Base-by-base conservation (phyloP, 306 rosid species). In the Pyrus pyrifolia region DNA sequence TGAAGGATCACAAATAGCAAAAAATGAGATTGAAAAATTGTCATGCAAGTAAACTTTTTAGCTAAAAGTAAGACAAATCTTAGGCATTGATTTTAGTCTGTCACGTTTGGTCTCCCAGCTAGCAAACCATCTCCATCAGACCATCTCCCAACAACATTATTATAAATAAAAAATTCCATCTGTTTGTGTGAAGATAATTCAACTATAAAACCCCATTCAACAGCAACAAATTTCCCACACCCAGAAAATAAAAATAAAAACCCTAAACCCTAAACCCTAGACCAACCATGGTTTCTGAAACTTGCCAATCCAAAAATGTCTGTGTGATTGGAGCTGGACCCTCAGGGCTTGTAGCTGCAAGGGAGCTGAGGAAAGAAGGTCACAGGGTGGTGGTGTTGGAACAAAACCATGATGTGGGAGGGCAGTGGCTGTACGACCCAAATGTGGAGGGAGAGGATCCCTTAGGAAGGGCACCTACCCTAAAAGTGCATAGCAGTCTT, bases 261-360 rank as follows among this genome's bases (percentile, higher is more conserved):
- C n/a, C 42, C 46, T 31, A 5, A 25, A 60, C 33, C 11, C 4
- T 1, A 4, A 27, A 27, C 4, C 33, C 67, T 11, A 61, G 8
- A 64, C 68, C 68, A 18, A 22, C 72, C 64, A 93, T 91, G 97
- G 93, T 90, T 58, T 90, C 89, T 4, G 90, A 86, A 80, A 82
- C 68, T 30, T 38, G 57, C 70, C 83, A 79, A 64, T 70, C 81
- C 13, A 95, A 88, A 83, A 82, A 72, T 7, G 97, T 89, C 15
- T 92, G 97, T 59, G 98, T 95, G 38, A 89, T 95, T 18, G 97
- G 98, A 33, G 97, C 98, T 0, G 98, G 98, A 19, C 91, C 97
- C 1, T 80, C 97, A 1, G 98, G 98, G 74, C 80, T 95, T 1
- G 97, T 95, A 40, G 97, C 92, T 6, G 93, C 96, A 1, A 84